Conservation (phyloP, 1,284 basidiomycete species). For the Laetiporus sulphureus region DNA sequence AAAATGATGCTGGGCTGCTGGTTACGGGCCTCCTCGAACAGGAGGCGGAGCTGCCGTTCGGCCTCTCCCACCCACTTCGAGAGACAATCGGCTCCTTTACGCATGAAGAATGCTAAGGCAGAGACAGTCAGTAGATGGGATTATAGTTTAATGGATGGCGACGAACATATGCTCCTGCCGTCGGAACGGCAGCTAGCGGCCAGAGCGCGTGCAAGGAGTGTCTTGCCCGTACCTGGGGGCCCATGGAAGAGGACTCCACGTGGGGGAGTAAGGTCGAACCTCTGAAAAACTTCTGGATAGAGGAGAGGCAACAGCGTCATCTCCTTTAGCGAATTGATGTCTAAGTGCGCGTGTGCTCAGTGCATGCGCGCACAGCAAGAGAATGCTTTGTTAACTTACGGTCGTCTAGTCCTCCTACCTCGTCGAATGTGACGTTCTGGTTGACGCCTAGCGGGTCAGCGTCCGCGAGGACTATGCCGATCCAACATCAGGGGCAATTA, state of each 20-base stretch:
- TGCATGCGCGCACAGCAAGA: no score
- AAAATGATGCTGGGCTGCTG: slow-evolving; percentile 96
- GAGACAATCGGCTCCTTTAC: slow-evolving; percentile 96
- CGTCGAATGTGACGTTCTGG: slow-evolving; percentile 91
- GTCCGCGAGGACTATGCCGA: slow-evolving; percentile 75
- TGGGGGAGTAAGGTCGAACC: slow-evolving; percentile 92
- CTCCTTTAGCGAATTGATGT: slow-evolving; percentile 96
- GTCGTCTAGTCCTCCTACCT: slow-evolving; percentile 94
- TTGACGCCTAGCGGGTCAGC: slow-evolving; percentile 95
- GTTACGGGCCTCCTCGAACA: slow-evolving; percentile 94
- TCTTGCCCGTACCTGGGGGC: slow-evolving; percentile 93
- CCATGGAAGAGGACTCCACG: slow-evolving; percentile 97
- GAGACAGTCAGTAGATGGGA: slow-evolving; percentile 1
- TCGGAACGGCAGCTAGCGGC: slow-evolving; percentile 90
- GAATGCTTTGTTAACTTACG: no score
- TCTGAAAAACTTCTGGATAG: slow-evolving; percentile 97
- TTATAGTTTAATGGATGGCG: slow-evolving; percentile 1
- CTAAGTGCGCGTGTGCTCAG: slow-evolving; percentile 29
- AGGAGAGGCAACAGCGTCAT: slow-evolving; percentile 96
- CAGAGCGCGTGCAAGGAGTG: slow-evolving; percentile 87
- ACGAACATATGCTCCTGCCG: slow-evolving; percentile 85
- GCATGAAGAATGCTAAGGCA: slow-evolving; percentile 92
- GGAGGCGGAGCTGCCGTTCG: slow-evolving; percentile 88
- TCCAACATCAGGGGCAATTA: slow-evolving; percentile 4
- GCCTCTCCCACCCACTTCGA: slow-evolving; percentile 99